phyloP scores from a whole-genome alignment of 192 early-diverging fungal genomes.

The Physocladia obscura region DNA sequence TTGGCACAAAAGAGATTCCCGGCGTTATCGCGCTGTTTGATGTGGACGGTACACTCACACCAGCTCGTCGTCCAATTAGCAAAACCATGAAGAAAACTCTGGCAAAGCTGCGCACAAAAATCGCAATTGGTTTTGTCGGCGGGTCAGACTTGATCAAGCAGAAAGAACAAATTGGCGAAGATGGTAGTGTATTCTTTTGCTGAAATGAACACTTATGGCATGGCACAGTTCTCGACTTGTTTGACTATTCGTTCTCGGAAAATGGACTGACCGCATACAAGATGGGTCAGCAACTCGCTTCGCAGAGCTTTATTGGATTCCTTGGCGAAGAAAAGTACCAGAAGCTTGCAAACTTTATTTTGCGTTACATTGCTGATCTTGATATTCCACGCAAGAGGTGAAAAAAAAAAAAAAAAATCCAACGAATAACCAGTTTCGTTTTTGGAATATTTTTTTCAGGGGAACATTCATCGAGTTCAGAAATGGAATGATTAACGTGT shows the following conservation, averaged over 20 bases:
- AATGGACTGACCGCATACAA: constrained; percentile 96
- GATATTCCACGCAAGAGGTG: constrained; percentile 92
- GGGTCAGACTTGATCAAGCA: constrained; percentile 82
- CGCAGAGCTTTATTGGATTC: constrained; percentile 88
- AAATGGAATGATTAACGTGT: constrained; percentile 98
- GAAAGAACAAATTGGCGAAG: constrained; percentile 87
- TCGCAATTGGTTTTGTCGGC: constrained; percentile 94
- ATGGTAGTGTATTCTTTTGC: constrained; percentile 54
- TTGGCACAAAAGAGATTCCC: constrained; percentile 4
- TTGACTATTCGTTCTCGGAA: constrained; percentile 96
- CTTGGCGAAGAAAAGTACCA: constrained; percentile 92
- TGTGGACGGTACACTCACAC: constrained; percentile 96
- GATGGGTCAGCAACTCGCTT: constrained; percentile 66
- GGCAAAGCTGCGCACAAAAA: constrained; percentile 78
- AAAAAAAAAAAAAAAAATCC: too few species aligned
- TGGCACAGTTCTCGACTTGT: constrained; percentile 68
- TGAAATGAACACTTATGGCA: not conserved
- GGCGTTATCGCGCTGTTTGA: constrained; percentile 41
- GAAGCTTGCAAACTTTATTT: constrained; percentile 87
- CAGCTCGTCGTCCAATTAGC: constrained; percentile 84
- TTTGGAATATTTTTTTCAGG: too few species aligned
- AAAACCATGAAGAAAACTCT: constrained; percentile 76
- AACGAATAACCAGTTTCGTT: too few species aligned
- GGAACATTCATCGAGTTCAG: constrained; percentile 99
- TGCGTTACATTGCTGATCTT: constrained; percentile 92